Evolutionary conservation across 352 stramenopile genomes (phyloP).

Genomic region (Pythium biforme): DNA sequence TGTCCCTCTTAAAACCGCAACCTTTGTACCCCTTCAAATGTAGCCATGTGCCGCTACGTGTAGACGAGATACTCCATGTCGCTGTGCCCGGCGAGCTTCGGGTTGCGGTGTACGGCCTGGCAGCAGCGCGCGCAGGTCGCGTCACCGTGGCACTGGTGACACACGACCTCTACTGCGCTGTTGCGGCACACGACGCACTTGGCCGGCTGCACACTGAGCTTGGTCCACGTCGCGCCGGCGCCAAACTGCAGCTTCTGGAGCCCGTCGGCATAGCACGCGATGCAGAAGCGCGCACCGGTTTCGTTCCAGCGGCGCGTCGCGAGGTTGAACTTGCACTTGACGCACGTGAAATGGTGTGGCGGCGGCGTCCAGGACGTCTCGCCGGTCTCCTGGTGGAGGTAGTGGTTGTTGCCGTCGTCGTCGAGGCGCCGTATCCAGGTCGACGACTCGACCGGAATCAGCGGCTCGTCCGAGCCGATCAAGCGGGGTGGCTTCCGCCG

Average conservation of each 20-base stretch:
- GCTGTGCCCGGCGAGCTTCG: conserved; percentile 30
- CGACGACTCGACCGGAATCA: conserved; percentile 57
- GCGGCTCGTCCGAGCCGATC: conserved; percentile 48
- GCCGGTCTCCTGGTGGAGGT: conserved; percentile 38
- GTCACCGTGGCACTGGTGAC: conserved; percentile 53
- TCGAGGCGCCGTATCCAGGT: conserved; percentile 61
- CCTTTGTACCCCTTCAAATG: not conserved
- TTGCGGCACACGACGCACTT: conserved; percentile 66
- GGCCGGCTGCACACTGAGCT: conserved; percentile 51
- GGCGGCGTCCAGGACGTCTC: conserved; percentile 48
- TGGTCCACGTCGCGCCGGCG: conserved; percentile 40
- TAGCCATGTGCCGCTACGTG: conserved; percentile 10
- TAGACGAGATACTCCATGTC: conserved; percentile 35
- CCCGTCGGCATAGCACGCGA: conserved; percentile 55
- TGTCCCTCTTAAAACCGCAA: not conserved
- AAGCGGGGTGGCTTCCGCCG: conserved; percentile 39
- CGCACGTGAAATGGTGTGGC: conserved; percentile 57
- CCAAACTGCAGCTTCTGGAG: conserved; percentile 17
- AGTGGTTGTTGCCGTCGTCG: conserved; percentile 49
- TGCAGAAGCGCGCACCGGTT: conserved; percentile 48
- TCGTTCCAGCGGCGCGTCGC: conserved; percentile 50
- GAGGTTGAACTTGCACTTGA: conserved; percentile 48
- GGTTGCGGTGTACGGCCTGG: conserved; percentile 40
- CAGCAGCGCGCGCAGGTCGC: conserved; percentile 53
- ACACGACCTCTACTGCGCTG: conserved; percentile 40